Percentiles rank a stretch among this genome's conserved stretches.
Conservation (phyloP, 2,329 filamentous ascomycete species). For the Paraconiothyrium brasiliense region DNA sequence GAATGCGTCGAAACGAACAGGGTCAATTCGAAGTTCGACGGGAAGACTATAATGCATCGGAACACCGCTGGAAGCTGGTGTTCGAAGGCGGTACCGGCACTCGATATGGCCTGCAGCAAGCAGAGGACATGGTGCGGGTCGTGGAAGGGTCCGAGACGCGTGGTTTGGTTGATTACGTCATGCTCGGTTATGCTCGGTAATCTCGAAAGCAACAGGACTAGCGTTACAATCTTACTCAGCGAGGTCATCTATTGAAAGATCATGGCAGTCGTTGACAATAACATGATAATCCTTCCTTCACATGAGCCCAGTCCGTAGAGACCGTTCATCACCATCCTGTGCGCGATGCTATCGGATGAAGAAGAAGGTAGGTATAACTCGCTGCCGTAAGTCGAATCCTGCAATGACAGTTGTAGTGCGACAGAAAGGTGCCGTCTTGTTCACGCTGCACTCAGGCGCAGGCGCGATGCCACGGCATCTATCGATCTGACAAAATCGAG, state of each 20-base stretch:
- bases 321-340: slow-evolving; percentile 3
- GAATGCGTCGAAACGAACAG: background rate
- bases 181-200: background rate
- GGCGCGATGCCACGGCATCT: background rate
- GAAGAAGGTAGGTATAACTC: background rate
- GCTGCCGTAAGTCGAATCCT: too few relatives aligned
- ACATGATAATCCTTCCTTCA: background rate
- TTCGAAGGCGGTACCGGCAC: background rate
- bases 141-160: background rate
- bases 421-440: slow-evolving; percentile 12
- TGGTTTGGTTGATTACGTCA: slow-evolving; percentile 4
- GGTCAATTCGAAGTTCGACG: slow-evolving; percentile 2
- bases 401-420: background rate
- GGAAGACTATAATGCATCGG: background rate
- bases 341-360: slow-evolving; percentile 8
- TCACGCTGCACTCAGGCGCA: slow-evolving; percentile 1
- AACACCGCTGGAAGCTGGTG: background rate
- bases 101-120: background rate
- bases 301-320: slow-evolving; percentile 2
- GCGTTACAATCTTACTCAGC: too few relatives aligned
- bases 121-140: background rate
- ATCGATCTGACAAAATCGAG: slow-evolving; percentile 1
- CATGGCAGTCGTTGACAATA: too few relatives aligned
- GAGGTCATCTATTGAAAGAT: too few relatives aligned
- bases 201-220: background rate